Evolutionary conservation across 192 early-diverging fungal species (phyloP).

Genomic region (Backusella tuberculispora): DNA sequence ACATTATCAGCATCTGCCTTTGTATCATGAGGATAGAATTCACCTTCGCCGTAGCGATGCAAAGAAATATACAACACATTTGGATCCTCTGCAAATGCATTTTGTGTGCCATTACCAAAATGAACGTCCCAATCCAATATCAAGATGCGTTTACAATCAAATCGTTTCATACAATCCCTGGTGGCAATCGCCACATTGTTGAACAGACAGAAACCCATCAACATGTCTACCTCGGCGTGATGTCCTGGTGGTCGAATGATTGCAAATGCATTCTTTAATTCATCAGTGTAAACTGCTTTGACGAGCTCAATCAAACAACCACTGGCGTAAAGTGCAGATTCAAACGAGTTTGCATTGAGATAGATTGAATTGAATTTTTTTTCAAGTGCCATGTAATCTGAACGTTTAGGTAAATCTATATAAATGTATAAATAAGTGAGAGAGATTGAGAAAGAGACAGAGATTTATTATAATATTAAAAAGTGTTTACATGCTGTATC

Average conservation of each 20-base stretch:
- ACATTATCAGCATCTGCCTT: constrained; percentile 58
- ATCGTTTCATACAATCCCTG: constrained; percentile 53
- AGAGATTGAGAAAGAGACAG: not conserved
- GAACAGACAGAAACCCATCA: constrained; percentile 87
- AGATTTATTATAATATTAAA: not conserved
- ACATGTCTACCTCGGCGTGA: constrained; percentile 76
- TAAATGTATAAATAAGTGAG: not conserved
- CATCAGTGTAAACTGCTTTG: constrained; percentile 63
- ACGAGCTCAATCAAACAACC: constrained; percentile 78
- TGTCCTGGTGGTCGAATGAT: constrained; percentile 93
- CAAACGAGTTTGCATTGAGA: constrained; percentile 63
- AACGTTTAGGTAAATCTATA: not conserved
- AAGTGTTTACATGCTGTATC: not conserved
- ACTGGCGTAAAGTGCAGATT: constrained; percentile 70
- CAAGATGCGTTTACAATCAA: constrained; percentile 62
- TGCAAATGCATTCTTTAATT: constrained; percentile 78
- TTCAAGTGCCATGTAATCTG: constrained; percentile 37
- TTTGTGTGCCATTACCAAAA: constrained; percentile 94
- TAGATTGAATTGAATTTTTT: constrained; percentile 72
- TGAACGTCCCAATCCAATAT: constrained; percentile 97
- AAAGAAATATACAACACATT: constrained; percentile 85
- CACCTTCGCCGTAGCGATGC: constrained; percentile 78
- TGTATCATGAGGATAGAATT: constrained; percentile 75
- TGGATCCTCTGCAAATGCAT: constrained; percentile 74
- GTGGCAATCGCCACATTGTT: constrained; percentile 92